Percentiles rank a stretch among this genome's conserved stretches.
These are phyloP conservation scores for Candida tammaniensis DNA, from an alignment of 805 yeast species.

Conservation along the genomic window DNA sequence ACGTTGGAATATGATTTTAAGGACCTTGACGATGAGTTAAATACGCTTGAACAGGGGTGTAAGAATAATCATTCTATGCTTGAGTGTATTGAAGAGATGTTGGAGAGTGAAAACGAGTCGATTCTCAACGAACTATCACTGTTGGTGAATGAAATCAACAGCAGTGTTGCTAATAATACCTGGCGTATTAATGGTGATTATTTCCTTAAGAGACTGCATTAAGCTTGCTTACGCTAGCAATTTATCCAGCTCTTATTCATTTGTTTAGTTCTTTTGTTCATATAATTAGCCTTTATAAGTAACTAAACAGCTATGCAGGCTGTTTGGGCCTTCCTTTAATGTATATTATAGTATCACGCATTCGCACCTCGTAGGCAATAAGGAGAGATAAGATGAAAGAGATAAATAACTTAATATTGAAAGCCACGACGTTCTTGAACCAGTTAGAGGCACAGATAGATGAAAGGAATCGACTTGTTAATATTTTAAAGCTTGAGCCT, in stretches of 20 bases:
- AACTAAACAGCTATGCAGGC: too few relatives aligned
- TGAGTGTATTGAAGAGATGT: conserved; percentile 28
- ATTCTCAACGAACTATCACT: conserved; percentile 17
- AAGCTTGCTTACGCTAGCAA: too few relatives aligned
- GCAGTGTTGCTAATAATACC: conserved; percentile 23
- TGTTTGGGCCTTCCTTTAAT: too few relatives aligned
- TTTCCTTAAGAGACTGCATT: conserved; percentile 1
- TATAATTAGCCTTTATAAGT: too few relatives aligned
- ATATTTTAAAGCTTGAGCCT: conserved; percentile 32
- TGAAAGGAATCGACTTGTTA: conserved; percentile 30
- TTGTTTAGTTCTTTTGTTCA: too few relatives aligned
- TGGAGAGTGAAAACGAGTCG: conserved; percentile 17
- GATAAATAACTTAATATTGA: conserved; percentile 9
- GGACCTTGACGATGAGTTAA: conserved; percentile 1
- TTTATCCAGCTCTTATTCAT: too few relatives aligned
- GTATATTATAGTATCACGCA: too few relatives aligned
- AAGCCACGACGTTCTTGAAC: conserved; percentile 19
- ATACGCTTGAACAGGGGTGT: conserved; percentile 8
- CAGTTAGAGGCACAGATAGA: conserved; percentile 29
- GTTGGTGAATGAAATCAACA: conserved; percentile 14
- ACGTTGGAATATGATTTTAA: conserved; percentile 5
- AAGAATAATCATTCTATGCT: conserved; percentile 17
- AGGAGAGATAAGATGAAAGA: too few relatives aligned
- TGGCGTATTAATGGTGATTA: conserved; percentile 5
- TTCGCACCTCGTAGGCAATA: too few relatives aligned